Percentiles rank a stretch among this genome's conserved stretches.
Conservation (phyloP, 2,329 filamentous ascomycete genomes). For the Talaromyces sp. region DNA sequence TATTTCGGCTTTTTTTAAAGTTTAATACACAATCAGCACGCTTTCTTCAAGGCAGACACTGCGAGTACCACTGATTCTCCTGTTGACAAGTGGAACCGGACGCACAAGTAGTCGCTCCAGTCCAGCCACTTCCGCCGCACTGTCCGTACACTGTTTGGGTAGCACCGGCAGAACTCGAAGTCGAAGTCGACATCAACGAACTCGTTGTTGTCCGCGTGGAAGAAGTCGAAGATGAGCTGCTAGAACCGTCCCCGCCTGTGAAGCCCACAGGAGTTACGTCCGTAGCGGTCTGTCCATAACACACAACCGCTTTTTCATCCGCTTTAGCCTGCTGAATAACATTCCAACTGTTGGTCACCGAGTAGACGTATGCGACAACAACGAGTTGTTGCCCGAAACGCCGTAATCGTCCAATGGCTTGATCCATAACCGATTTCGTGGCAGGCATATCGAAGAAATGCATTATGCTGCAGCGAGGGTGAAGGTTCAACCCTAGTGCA, state of each 20-base stretch:
- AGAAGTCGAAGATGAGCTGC: not conserved
- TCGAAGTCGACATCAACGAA: not conserved
- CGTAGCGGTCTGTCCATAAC: slow-evolving; percentile 19
- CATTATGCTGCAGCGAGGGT: not conserved
- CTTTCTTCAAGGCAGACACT: slow-evolving; percentile 18
- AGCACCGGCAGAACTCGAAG: not conserved
- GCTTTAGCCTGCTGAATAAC: slow-evolving; percentile 20
- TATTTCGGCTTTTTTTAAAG: not conserved
- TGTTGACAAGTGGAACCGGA: slow-evolving; percentile 26
- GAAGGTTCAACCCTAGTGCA: not conserved
- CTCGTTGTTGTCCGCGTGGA: not conserved
- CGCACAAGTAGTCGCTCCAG: slow-evolving; percentile 24
- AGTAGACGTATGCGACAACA: too few relatives aligned
- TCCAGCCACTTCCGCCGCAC: slow-evolving; percentile 28
- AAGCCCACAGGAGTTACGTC: slow-evolving; percentile 15
- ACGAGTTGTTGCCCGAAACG: slow-evolving; percentile 35
- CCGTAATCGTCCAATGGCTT: slow-evolving; percentile 4
- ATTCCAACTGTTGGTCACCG: too few relatives aligned
- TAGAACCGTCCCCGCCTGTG: not conserved
- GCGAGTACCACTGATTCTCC: slow-evolving; percentile 28
- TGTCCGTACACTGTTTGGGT: slow-evolving; percentile 21
- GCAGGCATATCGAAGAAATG: not conserved
- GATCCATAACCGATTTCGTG: not conserved
- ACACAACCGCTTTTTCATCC: slow-evolving; percentile 24
- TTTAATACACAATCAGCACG: not conserved